These are phyloP conservation scores for Nicotiana rustica DNA, from an alignment of 305 asterid species.

Conservation along the genomic window DNA sequence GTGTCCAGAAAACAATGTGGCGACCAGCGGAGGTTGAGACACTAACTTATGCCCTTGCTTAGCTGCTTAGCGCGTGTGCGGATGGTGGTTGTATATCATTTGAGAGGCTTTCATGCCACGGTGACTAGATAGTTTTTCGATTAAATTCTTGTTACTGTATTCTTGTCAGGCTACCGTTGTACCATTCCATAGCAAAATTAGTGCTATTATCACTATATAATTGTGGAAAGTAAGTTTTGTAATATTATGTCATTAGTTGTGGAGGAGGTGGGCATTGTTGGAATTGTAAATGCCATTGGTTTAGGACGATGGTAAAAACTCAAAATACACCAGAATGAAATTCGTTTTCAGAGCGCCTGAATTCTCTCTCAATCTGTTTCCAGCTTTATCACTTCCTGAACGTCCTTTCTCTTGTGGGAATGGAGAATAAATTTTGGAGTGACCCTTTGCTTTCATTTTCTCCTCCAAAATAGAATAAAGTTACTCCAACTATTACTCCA, in stretches of 20 bases:
- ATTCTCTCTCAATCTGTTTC: neutral
- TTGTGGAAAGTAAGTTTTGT: conserved; percentile 32
- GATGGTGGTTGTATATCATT: conserved; percentile 21
- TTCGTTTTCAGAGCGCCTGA: neutral
- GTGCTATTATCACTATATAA: conserved; percentile 24
- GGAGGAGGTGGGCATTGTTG: conserved; percentile 20
- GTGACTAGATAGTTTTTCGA: conserved; percentile 18
- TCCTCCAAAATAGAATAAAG: too few species aligned
- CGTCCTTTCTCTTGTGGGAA: neutral
- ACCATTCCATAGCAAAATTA: conserved; percentile 20
- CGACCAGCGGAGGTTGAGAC: conserved; percentile 53
- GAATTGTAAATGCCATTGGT: conserved; percentile 31
- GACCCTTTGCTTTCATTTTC: too few species aligned
- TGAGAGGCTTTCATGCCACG: conserved; percentile 29
- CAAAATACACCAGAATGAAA: conserved; percentile 4
- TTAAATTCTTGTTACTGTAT: conserved; percentile 26
- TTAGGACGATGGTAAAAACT: conserved; percentile 27
- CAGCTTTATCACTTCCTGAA: neutral
- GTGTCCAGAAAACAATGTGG: conserved; percentile 56
- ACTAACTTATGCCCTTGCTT: conserved; percentile 48
- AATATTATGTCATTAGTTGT: conserved; percentile 8
- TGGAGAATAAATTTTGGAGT: too few species aligned
- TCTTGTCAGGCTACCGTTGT: conserved; percentile 27
- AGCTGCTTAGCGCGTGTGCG: neutral
- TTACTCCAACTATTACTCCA: too few species aligned